Percentiles rank a stretch among this genome's conserved stretches.
phyloP scores from a whole-genome alignment of 768 basidiomycete genomes.

The Lactifluus volemus region DNA sequence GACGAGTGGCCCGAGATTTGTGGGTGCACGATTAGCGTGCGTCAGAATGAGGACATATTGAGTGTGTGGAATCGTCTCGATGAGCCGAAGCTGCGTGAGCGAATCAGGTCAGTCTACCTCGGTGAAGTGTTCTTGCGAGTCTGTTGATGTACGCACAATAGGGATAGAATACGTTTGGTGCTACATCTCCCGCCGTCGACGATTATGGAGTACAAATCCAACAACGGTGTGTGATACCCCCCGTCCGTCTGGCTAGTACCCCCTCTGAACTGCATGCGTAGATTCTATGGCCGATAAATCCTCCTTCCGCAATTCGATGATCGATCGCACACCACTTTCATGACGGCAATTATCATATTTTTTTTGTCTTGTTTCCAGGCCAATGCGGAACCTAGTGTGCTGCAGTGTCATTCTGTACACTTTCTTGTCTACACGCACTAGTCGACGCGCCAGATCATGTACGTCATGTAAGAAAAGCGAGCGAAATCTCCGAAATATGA shows the following conservation, averaged over 20 bases:
- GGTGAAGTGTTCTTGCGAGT: background rate
- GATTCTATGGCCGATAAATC: slow-evolving; percentile 88
- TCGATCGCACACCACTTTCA: slow-evolving; percentile 28
- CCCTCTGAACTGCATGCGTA: slow-evolving; percentile 24
- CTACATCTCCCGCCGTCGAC: slow-evolving; percentile 70
- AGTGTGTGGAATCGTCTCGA: slow-evolving; percentile 88
- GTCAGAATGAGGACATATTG: slow-evolving; percentile 90
- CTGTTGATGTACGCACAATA: slow-evolving; percentile 25
- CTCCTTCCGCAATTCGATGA: slow-evolving; percentile 48
- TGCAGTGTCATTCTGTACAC: slow-evolving; percentile 4
- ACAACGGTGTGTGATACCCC: slow-evolving; percentile 51
- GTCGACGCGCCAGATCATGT: background rate
- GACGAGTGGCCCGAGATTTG: slow-evolving; percentile 76
- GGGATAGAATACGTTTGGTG: slow-evolving; percentile 71
- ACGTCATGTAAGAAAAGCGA: slow-evolving; percentile 3
- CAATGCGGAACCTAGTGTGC: background rate
- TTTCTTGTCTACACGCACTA: slow-evolving; percentile 12
- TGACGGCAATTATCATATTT: slow-evolving; percentile 17
- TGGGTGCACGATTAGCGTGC: slow-evolving; percentile 89
- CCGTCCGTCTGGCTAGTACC: background rate
- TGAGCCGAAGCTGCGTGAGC: slow-evolving; percentile 67
- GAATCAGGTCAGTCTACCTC: slow-evolving; percentile 56
- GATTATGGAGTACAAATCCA: slow-evolving; percentile 92
- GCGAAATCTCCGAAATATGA: background rate
- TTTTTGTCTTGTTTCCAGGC: background rate